Evolutionary conservation across 208 protist species (phyloP).

Genomic region (Porcisia hertigi): DNA sequence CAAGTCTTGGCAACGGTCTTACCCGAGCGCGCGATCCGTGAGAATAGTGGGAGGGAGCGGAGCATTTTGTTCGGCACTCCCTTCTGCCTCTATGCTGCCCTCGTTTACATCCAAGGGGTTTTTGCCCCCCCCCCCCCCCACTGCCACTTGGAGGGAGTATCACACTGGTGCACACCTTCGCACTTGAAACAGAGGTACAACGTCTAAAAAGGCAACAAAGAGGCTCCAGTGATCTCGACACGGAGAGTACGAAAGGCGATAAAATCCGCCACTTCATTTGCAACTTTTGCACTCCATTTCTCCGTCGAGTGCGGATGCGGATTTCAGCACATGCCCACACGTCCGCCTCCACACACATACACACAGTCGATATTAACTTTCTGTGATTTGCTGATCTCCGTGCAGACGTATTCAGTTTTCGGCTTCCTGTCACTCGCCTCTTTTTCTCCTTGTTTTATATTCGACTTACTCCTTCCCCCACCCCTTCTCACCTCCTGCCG

Average conservation of each 20-base stretch:
- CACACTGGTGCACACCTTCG: background rate
- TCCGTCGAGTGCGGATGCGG: too few species aligned
- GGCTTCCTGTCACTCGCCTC: background rate
- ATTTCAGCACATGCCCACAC: too few species aligned
- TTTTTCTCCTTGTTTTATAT: background rate
- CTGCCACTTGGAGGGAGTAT: background rate
- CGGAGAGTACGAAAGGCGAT: background rate
- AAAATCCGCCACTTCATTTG: background rate
- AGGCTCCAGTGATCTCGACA: background rate
- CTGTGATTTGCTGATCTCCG: background rate
- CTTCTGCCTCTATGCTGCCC: background rate
- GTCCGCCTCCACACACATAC: background rate
- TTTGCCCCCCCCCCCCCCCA: too few species aligned
- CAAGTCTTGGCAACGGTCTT: background rate
- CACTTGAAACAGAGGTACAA: background rate
- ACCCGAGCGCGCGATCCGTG: too few species aligned
- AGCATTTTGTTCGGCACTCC: background rate
- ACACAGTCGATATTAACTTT: background rate
- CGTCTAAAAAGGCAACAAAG: background rate
- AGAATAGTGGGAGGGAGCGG: background rate
- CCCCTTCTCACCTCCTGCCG: background rate
- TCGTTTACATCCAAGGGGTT: too few species aligned
- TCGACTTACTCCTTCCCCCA: background rate
- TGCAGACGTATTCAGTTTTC: background rate
- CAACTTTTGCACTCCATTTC: background rate